Evolutionary conservation across 2,329 filamentous ascomycete genomes (phyloP).

Genomic region (Zymoseptoria pseudotritici): DNA sequence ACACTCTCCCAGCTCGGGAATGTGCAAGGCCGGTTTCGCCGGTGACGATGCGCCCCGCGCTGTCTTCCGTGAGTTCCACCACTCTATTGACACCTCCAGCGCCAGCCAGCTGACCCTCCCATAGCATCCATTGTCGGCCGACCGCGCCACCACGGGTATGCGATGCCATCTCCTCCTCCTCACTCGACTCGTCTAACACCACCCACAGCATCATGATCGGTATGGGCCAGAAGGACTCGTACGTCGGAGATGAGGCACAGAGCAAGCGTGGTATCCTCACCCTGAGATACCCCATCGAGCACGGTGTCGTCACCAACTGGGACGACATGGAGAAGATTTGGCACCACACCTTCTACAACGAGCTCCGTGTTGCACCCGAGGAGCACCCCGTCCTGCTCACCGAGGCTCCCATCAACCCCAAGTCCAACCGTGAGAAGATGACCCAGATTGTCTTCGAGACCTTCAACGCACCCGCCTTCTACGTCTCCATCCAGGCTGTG

Average conservation of each 20-base stretch:
- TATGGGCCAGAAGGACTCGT: slow-evolving; percentile 99
- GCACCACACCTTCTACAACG: slow-evolving; percentile 99
- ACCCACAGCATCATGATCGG: slow-evolving; percentile 94
- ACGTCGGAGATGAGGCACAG: slow-evolving; percentile 99
- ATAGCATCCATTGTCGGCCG: slow-evolving; percentile 98
- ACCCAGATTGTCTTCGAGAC: slow-evolving; percentile 99
- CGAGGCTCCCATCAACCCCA: slow-evolving; percentile 99
- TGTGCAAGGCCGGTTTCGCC: slow-evolving; percentile 99
- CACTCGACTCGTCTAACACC: slow-evolving; percentile 29
- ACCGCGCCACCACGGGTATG: slow-evolving; percentile 98
- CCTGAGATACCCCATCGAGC: slow-evolving; percentile 98
- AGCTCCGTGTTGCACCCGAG: slow-evolving; percentile 98
- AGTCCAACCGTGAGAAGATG: slow-evolving; percentile 99
- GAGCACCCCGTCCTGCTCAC: slow-evolving; percentile 99
- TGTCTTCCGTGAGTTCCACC: slow-evolving; percentile 90
- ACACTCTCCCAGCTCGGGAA: slow-evolving; percentile 72
- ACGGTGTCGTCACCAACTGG: slow-evolving; percentile 99
- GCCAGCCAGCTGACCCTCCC: slow-evolving; percentile 21
- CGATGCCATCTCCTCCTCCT: slow-evolving; percentile 13
- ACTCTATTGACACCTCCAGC: slow-evolving; percentile 21
- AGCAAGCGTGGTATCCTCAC: slow-evolving; percentile 99
- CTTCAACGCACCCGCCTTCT: slow-evolving; percentile 99
- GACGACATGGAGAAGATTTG: slow-evolving; percentile 99
- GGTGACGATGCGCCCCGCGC: slow-evolving; percentile 99
- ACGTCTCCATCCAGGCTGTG: slow-evolving; percentile 99